phyloP scores from a whole-genome alignment of 306 rosid genomes.

The Trifolium subterraneum region DNA sequence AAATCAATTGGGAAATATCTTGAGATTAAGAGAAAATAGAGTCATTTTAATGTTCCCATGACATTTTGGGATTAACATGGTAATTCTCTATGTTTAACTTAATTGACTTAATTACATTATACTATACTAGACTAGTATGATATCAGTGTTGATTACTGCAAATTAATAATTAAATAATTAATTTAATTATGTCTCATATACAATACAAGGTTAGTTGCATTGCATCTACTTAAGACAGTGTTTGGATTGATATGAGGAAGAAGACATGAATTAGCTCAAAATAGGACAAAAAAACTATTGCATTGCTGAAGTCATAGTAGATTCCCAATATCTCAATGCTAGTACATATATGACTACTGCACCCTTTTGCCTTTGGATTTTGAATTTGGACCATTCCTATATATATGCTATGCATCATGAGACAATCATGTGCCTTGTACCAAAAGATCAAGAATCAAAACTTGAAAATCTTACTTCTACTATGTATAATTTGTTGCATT shows the following conservation, averaged over 20 bases:
- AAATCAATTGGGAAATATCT: conserved; percentile 1
- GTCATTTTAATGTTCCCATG: neutral
- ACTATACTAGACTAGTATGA: neutral
- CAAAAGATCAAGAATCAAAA: too few species aligned
- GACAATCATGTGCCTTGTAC: conserved; percentile 26
- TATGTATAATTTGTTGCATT: conserved; percentile 15
- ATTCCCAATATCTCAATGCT: conserved; percentile 51
- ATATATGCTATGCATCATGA: conserved; percentile 34
- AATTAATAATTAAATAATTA: too few species aligned
- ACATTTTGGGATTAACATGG: conserved; percentile 24
- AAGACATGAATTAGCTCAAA: conserved; percentile 10
- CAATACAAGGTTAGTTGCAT: neutral
- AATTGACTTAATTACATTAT: neutral
- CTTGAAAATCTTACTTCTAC: too few species aligned
- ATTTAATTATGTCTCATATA: neutral
- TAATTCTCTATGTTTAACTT: neutral
- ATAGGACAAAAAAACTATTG: conserved; percentile 53
- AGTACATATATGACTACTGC: conserved; percentile 32
- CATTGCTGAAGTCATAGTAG: conserved; percentile 58
- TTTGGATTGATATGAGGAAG: conserved; percentile 7
- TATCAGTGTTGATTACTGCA: neutral
- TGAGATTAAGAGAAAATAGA: conserved; percentile 9
- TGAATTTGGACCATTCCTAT: conserved; percentile 41
- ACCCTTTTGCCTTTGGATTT: conserved; percentile 42
- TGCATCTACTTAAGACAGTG: neutral